Conservation (phyloP, 768 basidiomycete species). For the Hygrophorus russula region DNA sequence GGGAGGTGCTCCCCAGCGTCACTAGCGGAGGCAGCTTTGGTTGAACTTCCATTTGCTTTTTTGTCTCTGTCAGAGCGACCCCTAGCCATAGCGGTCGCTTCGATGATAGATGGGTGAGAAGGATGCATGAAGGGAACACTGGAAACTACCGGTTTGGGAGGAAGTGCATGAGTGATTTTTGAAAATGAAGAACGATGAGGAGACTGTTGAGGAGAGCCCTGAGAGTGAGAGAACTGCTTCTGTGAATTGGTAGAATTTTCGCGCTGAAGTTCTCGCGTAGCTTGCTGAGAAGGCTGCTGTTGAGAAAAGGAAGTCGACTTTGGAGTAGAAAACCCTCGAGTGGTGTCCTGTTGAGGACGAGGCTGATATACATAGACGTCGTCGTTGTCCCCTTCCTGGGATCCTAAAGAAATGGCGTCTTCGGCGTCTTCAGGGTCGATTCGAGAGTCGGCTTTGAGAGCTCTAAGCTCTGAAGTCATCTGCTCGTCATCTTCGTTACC, state of each 20-base stretch:
- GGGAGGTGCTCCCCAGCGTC: constrained; percentile 30
- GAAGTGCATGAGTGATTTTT: constrained; percentile 53
- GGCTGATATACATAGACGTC: constrained; percentile 27
- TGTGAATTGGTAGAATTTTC: constrained; percentile 2
- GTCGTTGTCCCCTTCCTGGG: constrained; percentile 57
- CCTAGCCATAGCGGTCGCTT: constrained; percentile 51
- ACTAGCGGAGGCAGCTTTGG: constrained; percentile 11
- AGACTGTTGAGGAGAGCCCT: constrained; percentile 12
- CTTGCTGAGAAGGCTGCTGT: background rate
- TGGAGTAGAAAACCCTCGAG: background rate
- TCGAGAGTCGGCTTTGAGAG: background rate
- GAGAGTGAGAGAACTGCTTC: constrained; percentile 1
- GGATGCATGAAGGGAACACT: constrained; percentile 41
- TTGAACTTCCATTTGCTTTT: constrained; percentile 17
- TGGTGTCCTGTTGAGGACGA: constrained; percentile 8
- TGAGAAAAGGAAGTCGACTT: background rate
- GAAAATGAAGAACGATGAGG: constrained; percentile 15
- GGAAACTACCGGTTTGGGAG: constrained; percentile 50
- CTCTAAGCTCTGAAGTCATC: constrained; percentile 4
- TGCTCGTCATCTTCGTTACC: constrained; percentile 34
- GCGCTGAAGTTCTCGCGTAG: background rate
- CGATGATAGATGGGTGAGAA: constrained; percentile 47
- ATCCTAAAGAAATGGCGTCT: constrained; percentile 60
- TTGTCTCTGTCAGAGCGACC: constrained; percentile 29
- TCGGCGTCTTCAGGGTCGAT: constrained; percentile 37